phyloP scores from a whole-genome alignment of 257 asterid species.

The Jasminum sambac region DNA sequence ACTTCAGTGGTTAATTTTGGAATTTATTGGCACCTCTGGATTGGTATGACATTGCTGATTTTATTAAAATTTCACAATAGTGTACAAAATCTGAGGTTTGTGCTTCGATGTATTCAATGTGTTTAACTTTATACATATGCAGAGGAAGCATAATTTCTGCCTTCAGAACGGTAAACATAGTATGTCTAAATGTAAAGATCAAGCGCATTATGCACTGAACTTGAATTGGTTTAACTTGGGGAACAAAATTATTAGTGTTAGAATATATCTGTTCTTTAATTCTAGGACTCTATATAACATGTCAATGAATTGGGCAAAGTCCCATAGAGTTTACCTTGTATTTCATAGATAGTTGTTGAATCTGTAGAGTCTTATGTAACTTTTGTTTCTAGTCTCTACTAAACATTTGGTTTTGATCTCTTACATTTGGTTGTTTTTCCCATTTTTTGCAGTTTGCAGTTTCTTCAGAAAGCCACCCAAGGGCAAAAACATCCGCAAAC shows the following conservation, averaged over 20 bases:
- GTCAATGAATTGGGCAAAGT: background rate
- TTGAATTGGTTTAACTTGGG: background rate
- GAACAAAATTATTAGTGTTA: background rate
- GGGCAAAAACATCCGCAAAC: constrained; percentile 76
- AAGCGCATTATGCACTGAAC: background rate
- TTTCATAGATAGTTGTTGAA: background rate
- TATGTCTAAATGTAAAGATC: background rate
- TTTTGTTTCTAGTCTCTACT: background rate
- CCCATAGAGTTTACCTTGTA: background rate
- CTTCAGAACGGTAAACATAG: background rate
- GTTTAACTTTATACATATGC: background rate
- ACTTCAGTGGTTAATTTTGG: background rate
- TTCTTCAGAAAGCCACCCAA: constrained; percentile 79
- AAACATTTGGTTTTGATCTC: background rate
- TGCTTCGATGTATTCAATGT: background rate
- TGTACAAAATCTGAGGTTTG: background rate
- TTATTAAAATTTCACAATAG: background rate
- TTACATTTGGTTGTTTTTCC: background rate
- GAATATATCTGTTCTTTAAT: background rate
- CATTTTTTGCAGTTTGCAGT: constrained; percentile 59
- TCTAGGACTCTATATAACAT: background rate
- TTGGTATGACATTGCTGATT: background rate
- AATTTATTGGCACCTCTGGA: background rate
- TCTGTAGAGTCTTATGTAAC: background rate
- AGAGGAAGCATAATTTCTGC: background rate